A percentile compares a stretch with the other conserved stretches of the same genome.
Conservation (phyloP, 805 yeast species). For the Ogataea sp. region DNA sequence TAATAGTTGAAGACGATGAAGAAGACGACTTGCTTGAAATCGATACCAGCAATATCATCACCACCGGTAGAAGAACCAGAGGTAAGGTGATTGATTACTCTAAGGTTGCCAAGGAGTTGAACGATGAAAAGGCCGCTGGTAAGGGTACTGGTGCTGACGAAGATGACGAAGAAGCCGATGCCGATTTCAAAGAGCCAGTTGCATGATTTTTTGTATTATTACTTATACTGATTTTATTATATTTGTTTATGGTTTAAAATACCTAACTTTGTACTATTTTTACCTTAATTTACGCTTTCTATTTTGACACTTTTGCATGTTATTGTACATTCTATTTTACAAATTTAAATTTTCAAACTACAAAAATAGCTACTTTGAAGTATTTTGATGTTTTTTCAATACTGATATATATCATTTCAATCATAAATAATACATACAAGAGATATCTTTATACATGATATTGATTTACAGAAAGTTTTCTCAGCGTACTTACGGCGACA, state of each 20-base stretch:
- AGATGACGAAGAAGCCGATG: constrained; percentile 33
- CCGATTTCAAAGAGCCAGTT: constrained; percentile 40
- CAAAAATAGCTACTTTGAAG: background rate
- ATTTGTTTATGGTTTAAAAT: background rate
- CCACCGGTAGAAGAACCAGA: constrained; percentile 83
- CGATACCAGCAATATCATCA: constrained; percentile 74
- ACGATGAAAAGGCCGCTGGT: constrained; percentile 31
- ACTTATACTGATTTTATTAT: too few species aligned
- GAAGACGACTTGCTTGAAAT: constrained; percentile 78
- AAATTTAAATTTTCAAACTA: background rate
- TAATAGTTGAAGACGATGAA: constrained; percentile 54
- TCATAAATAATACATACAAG: too few species aligned
- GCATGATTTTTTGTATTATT: constrained; percentile 1
- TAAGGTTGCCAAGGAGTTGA: constrained; percentile 69
- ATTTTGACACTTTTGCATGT: too few species aligned
- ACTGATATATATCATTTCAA: too few species aligned
- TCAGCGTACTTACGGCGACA: too few species aligned
- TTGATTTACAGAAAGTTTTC: too few species aligned
- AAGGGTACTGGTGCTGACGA: constrained; percentile 32
- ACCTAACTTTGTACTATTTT: background rate
- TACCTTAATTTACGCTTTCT: too few species aligned
- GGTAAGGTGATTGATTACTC: constrained; percentile 82
- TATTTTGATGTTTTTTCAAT: background rate
- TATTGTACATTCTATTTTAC: background rate
- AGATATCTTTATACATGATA: too few species aligned